Percentiles rank a stretch among this genome's conserved stretches.
Conservation (phyloP, 2,329 filamentous ascomycete genomes). For the Xylariaceae sp. region DNA sequence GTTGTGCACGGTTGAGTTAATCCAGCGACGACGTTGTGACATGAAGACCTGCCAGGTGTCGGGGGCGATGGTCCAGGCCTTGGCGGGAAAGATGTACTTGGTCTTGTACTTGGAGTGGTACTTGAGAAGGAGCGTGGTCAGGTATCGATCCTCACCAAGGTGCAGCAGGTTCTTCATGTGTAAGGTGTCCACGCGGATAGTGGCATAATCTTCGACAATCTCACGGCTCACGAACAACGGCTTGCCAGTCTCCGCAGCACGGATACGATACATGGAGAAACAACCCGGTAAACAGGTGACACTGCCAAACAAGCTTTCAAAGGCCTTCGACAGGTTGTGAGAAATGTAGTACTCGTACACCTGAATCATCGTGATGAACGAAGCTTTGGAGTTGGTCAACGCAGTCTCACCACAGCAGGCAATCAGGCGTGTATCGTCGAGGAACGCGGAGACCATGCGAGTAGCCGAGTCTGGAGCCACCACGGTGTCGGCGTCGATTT, state of each 20-base stretch:
- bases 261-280: slow-evolving; percentile 98
- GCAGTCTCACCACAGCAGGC: slow-evolving; percentile 92
- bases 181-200: slow-evolving; percentile 92
- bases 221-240: slow-evolving; percentile 94
- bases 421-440: slow-evolving; percentile 89
- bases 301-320: slow-evolving; percentile 93
- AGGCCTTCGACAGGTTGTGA: slow-evolving; percentile 93
- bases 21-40: slow-evolving; percentile 98
- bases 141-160: slow-evolving; percentile 92
- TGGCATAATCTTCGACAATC: slow-evolving; percentile 78
- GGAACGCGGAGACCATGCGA: slow-evolving; percentile 84
- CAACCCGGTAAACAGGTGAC: slow-evolving; percentile 97
- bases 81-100: slow-evolving; percentile 87
- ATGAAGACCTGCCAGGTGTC: slow-evolving; percentile 93
- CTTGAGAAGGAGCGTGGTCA: slow-evolving; percentile 92
- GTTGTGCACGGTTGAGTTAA: slow-evolving; percentile 98
- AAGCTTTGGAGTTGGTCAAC: slow-evolving; percentile 85
- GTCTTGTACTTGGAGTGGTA: slow-evolving; percentile 94
- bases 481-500: slow-evolving; percentile 96
- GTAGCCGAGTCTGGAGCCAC: slow-evolving; percentile 85
- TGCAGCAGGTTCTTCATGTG: slow-evolving; percentile 99
- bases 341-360: slow-evolving; percentile 99
- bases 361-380: slow-evolving; percentile 97
- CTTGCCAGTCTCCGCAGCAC: slow-evolving; percentile 89
- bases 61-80: slow-evolving; percentile 95